A percentile compares a stretch with the other conserved stretches of the same genome.
Conservation (phyloP, 2,329 filamentous ascomycete genomes). For the Bisporella sp. region DNA sequence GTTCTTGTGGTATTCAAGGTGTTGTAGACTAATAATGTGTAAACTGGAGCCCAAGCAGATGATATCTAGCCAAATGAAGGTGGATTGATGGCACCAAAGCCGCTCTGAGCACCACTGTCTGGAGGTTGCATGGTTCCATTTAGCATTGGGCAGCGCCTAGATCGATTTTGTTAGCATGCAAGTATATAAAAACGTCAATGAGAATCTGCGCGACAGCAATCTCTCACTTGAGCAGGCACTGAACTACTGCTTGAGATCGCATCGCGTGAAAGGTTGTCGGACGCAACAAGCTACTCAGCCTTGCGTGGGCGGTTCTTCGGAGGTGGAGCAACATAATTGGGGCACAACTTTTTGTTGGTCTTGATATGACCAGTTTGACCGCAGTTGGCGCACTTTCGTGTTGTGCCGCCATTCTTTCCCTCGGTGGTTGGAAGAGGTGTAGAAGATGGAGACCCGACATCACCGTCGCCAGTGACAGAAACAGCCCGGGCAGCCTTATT, state of each 20-base stretch:
- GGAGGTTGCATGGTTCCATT: constrained; percentile 71
- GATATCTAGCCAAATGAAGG: constrained; percentile 8
- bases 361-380: constrained; percentile 97
- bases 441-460: constrained; percentile 36
- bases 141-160: constrained; percentile 73
- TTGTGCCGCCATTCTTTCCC: constrained; percentile 52
- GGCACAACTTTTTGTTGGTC: constrained; percentile 86
- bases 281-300: neutral
- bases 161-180: constrained; percentile 22
- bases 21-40: neutral
- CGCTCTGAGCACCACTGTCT: constrained; percentile 44
- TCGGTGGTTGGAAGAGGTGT: constrained; percentile 41
- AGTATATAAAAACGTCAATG: neutral
- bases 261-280: too few relatives aligned
- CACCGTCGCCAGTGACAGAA: constrained; percentile 22
- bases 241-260: too few relatives aligned
- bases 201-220: neutral
- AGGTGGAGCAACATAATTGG: neutral
- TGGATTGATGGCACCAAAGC: constrained; percentile 42
- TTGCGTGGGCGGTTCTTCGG: neutral
- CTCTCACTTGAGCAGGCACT: constrained; percentile 6
- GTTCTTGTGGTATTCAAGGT: neutral
- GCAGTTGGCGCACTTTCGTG: constrained; percentile 94
- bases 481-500: constrained; percentile 21
- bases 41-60: neutral